phyloP scores from a whole-genome alignment of 345 rosid species.

The Physaria fendleri region DNA sequence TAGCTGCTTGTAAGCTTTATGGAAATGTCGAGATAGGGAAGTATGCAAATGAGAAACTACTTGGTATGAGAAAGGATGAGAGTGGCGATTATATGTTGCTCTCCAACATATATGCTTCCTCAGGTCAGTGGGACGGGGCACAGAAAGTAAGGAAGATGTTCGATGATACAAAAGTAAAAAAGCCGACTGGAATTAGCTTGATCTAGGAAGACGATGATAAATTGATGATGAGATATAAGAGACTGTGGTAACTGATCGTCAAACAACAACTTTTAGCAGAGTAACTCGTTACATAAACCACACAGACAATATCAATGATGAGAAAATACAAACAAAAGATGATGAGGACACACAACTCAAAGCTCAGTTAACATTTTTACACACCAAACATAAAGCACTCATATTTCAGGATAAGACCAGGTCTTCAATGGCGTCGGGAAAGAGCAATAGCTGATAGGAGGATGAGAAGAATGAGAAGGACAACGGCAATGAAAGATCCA shows the following conservation, averaged over 20 bases:
- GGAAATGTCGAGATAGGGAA: slow-evolving; percentile 54
- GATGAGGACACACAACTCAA: background rate
- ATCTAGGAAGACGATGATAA: slow-evolving; percentile 39
- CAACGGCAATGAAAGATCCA: slow-evolving; percentile 53
- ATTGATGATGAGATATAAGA: slow-evolving; percentile 27
- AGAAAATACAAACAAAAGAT: background rate
- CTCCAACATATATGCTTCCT: slow-evolving; percentile 58
- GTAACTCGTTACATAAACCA: slow-evolving; percentile 2
- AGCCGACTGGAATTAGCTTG: slow-evolving; percentile 48
- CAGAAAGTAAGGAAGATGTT: slow-evolving; percentile 58
- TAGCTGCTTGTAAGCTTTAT: slow-evolving; percentile 55
- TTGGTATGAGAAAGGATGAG: slow-evolving; percentile 38
- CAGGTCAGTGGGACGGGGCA: slow-evolving; percentile 55
- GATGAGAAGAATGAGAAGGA: slow-evolving; percentile 40
- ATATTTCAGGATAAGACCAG: background rate
- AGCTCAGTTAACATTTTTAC: slow-evolving; percentile 9
- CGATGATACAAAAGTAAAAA: slow-evolving; percentile 49
- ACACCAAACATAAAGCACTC: slow-evolving; percentile 6
- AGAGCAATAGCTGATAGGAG: slow-evolving; percentile 47
- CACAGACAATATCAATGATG: background rate
- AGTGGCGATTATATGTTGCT: slow-evolving; percentile 67
- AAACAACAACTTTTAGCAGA: slow-evolving; percentile 1
- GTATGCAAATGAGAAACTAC: slow-evolving; percentile 47
- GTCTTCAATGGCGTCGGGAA: slow-evolving; percentile 38
- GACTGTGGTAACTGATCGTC: background rate